Evolutionary conservation across 176 grass and related monocot species (phyloP).

Genomic region (Oropetium thomaeum): DNA sequence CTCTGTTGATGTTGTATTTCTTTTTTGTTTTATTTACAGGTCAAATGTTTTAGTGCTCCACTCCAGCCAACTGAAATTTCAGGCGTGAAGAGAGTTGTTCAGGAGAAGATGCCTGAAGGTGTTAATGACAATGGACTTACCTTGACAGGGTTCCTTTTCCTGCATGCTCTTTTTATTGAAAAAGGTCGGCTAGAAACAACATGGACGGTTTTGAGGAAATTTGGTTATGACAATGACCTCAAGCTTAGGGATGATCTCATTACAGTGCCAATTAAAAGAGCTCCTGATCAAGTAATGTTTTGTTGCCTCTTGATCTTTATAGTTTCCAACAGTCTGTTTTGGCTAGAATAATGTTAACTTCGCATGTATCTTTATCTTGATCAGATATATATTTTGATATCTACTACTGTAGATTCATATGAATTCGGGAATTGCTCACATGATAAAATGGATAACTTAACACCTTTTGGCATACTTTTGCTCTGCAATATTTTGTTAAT

Average conservation of each 20-base stretch:
- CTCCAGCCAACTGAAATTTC: conserved; percentile 89
- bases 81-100: conserved; percentile 92
- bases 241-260: conserved; percentile 92
- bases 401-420: neutral
- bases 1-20: neutral
- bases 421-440: neutral
- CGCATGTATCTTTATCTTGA: neutral
- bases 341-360: neutral
- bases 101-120: conserved; percentile 97
- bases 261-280: conserved; percentile 67
- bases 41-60: conserved; percentile 87
- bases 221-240: conserved; percentile 94
- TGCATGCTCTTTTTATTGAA: conserved; percentile 97
- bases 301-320: conserved; percentile 5
- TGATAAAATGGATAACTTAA: neutral
- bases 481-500: neutral
- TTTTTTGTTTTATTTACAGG: conserved; percentile 42
- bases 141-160: conserved; percentile 90
- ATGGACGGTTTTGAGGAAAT: conserved; percentile 96
- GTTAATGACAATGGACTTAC: conserved; percentile 83
- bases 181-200: conserved; percentile 95
- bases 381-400: neutral
- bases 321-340: neutral
- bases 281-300: conserved; percentile 86
- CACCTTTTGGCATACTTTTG: neutral